Evolutionary conservation across 257 asterid genomes (phyloP).

Genomic region (Marsdenia floribunda): DNA sequence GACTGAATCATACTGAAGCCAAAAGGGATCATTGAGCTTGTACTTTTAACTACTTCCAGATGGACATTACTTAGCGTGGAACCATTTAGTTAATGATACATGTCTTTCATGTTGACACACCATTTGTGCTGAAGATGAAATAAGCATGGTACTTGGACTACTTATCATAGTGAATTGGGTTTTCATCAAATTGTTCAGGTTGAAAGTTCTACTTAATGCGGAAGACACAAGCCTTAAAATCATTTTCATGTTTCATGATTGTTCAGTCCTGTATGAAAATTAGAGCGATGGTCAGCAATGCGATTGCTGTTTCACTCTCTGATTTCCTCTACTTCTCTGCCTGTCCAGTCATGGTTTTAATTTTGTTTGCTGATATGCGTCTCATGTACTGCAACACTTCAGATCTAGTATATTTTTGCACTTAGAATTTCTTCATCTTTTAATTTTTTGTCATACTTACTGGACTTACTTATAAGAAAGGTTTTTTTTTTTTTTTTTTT

Average conservation of each 20-base stretch:
- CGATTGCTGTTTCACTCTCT: not conserved
- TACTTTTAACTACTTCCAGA: not conserved
- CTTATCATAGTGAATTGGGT: not conserved
- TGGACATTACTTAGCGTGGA: not conserved
- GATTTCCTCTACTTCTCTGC: not conserved
- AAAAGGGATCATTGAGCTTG: not conserved
- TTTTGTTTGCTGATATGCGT: not conserved
- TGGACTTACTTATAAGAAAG: not conserved
- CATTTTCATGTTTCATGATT: not conserved
- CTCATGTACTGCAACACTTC: not conserved
- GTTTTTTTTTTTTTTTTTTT: too few relatives aligned
- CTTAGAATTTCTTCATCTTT: not conserved
- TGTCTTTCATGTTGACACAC: not conserved
- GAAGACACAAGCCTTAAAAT: not conserved
- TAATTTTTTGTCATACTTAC: not conserved
- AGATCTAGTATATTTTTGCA: not conserved
- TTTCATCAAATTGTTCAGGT: not conserved
- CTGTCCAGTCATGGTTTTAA: not conserved
- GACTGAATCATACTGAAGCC: not conserved
- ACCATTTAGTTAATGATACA: not conserved
- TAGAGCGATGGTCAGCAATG: not conserved
- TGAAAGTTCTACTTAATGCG: not conserved
- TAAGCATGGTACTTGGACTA: not conserved
- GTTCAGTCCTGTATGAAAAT: not conserved
- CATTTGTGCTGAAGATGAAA: not conserved